Evolutionary conservation across 306 rosid genomes (phyloP), one percentile per base, ranked within the genome.

Genomic region (Echinosophora koreensis): DNA sequence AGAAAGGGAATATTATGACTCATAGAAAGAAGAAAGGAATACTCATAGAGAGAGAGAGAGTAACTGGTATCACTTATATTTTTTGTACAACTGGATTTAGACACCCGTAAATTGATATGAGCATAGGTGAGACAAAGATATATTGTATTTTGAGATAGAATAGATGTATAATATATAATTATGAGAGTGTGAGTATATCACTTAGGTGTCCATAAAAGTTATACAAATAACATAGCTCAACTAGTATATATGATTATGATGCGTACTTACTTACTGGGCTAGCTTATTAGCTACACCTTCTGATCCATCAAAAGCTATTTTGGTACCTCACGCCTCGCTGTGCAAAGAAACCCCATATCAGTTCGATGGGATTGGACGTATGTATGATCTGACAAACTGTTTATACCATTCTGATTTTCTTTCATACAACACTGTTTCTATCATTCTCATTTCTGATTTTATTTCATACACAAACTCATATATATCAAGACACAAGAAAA

Each of bases 331-430:
- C 93, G 92, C 90, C 85, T 51, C 74, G 22, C 85, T 83, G 86
- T 76, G 58, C 71, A 64, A 73, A 74, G 84, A 74, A 38, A 62
- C 82, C 82, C 63, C 32, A 2, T 3, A 57, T 86, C 86, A 83
- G 69, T 79, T 69, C 63, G 88, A 78, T 86, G 81, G 87, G 96
- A 92, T 92, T 90, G 86, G 96, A 92, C 97, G 76, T 90, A 85
- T 87, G 90, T 39, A 18, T 16, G 59, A 88, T 74, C 95, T 82
- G 86, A 84, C 90, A 77, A 69, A 82, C 75, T 86, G 44, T 80
- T 60, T 82, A 18, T 60, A 60, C 73, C 71, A 77, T 78, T 81
- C 77, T 44, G 3, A 47, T 69, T 49, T 69, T 71, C 28, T 51
- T 12, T 47, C 52, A 13, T 47, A 12, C 13, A 15, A 51, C 57